Conservation (phyloP, 306 rosid species). For the Fragaria ananassa region DNA sequence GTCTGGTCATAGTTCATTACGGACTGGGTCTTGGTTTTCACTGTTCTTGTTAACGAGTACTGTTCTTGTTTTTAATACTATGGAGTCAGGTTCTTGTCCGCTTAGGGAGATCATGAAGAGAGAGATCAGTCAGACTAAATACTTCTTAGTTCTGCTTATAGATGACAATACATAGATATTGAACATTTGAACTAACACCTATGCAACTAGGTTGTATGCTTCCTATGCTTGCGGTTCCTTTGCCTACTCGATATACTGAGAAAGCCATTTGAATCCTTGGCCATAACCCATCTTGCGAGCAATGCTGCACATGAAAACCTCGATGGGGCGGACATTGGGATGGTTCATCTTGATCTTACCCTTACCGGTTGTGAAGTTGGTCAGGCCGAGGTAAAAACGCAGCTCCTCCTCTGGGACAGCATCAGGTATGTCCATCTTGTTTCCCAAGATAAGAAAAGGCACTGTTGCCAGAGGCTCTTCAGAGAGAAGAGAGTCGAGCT, state of each 20-base stretch:
- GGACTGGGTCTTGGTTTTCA: constrained; percentile 9
- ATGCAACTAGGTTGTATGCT: neutral
- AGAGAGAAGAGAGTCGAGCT: constrained; percentile 68
- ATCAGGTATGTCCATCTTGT: constrained; percentile 70
- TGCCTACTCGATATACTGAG: constrained; percentile 68
- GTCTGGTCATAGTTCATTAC: constrained; percentile 25
- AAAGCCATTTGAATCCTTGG: constrained; percentile 73
- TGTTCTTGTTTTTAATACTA: neutral
- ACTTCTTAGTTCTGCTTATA: neutral
- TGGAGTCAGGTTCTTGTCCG: neutral
- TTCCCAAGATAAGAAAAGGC: constrained; percentile 79
- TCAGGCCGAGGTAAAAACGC: constrained; percentile 52
- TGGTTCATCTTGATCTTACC: constrained; percentile 55
- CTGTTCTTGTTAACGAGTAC: constrained; percentile 13
- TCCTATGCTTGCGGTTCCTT: constrained; percentile 7
- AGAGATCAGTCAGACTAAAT: neutral
- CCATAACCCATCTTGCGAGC: constrained; percentile 88
- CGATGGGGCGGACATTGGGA: constrained; percentile 66
- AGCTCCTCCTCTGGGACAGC: constrained; percentile 76
- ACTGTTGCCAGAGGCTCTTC: constrained; percentile 53
- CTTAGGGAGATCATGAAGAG: too few relatives aligned
- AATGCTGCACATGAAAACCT: constrained; percentile 83
- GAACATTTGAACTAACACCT: neutral
- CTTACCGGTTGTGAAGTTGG: constrained; percentile 76
- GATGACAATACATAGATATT: neutral